phyloP scores from a whole-genome alignment of 179 eudicot genomes.

The Heliamphora pulchella region DNA sequence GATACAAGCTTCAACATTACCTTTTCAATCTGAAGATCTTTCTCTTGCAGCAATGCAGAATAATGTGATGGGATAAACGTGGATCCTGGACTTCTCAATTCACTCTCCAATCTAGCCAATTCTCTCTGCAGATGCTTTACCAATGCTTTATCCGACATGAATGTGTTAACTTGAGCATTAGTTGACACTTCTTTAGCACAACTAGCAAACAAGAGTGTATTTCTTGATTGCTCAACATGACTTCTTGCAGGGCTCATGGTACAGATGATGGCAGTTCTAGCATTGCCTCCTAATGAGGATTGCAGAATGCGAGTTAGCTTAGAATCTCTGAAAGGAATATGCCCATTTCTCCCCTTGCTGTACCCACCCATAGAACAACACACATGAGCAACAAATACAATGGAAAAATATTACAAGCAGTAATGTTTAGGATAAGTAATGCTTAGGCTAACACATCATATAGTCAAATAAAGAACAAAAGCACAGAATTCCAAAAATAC shows the following conservation, averaged over 20 bases:
- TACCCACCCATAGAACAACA: slow-evolving; percentile 20
- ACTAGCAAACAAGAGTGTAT: slow-evolving; percentile 89
- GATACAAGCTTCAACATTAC: slow-evolving; percentile 28
- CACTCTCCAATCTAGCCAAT: slow-evolving; percentile 80
- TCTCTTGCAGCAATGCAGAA: slow-evolving; percentile 48
- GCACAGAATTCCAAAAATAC: no score
- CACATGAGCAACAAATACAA: slow-evolving; percentile 6
- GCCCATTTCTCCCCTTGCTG: slow-evolving; percentile 94
- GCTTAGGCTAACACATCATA: neutral
- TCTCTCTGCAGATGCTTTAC: slow-evolving; percentile 95
- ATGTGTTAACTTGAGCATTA: slow-evolving; percentile 76
- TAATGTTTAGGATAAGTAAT: neutral
- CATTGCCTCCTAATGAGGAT: slow-evolving; percentile 94
- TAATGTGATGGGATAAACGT: slow-evolving; percentile 37
- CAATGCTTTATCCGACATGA: slow-evolving; percentile 92
- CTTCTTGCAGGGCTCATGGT: slow-evolving; percentile 93
- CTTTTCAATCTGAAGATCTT: slow-evolving; percentile 78
- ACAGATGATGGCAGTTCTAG: slow-evolving; percentile 94
- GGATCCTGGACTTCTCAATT: slow-evolving; percentile 52
- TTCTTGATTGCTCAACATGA: slow-evolving; percentile 98
- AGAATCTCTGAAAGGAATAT: slow-evolving; percentile 86
- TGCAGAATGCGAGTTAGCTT: slow-evolving; percentile 92
- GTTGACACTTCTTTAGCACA: slow-evolving; percentile 96
- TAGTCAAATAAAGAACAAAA: neutral
- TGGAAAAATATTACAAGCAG: neutral